Evolutionary conservation across 2,329 filamentous ascomycete species (phyloP), one percentile per base, ranked within the genome.

Genomic region (Didymella segeticola): DNA sequence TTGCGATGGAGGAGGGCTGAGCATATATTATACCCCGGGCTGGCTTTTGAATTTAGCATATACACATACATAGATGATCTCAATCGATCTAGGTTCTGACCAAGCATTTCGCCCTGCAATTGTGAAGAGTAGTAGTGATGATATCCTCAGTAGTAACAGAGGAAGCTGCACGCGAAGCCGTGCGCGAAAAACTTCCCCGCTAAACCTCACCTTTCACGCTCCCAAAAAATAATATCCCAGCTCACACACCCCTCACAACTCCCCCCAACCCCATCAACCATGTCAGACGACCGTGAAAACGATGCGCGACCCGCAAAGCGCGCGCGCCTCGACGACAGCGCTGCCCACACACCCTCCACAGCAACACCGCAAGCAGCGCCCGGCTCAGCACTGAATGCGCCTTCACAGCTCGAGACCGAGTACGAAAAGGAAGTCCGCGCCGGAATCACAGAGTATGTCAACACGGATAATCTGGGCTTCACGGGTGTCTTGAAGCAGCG

Each of bases 401-500:
- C 49, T 3, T 56, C 53, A 20, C 46, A 50, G 19, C 60, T 62
- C 36, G 67, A 70, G 19, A 58, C 52, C 14, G 73, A 76, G 46
- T 50, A 70, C 20, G 71, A 75, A 37, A 75, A 77, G 29, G 80
- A 82, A 60, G 58, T 68, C 11, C 73, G 74, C 38, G 79, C 78
- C 1, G 88, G 88, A 23, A 90, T 91, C 60, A 83, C 82, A 8
- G 80, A 84, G 60, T 89, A 84, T 69, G 83, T 89, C 14, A 84
- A 80, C 38, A 75, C 79, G 1, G 73, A 81, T n/a, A 79, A 82
- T 26, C 74, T 79, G 49, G 84, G 86, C 1, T 90, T 90, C 61
- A 73, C 77, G 12, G 88, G 87, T 15, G 78, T 87, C 12, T 66
- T 90, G 66, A 91, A 91, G 79, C 86, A 89, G 69, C 82, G 86